These are phyloP conservation scores for Nothomitra cinnamomea DNA, from an alignment of 2,329 filamentous ascomycete species.

Conservation along the genomic window DNA sequence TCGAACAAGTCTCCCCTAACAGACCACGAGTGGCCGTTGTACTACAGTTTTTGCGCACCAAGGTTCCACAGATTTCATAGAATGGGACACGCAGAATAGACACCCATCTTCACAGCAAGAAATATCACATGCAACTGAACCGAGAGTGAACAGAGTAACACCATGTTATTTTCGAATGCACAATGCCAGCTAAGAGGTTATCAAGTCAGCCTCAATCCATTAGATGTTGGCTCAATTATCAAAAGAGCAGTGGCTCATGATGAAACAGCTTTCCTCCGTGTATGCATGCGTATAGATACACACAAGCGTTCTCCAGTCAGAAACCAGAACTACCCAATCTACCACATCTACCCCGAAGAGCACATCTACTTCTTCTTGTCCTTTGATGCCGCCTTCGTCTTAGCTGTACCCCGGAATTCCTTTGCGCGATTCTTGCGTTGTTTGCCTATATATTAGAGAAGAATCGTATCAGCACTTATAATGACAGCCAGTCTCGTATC, in stretches of 20 bases:
- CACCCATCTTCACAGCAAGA: no score
- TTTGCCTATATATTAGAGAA: constrained; percentile 54
- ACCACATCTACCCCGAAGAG: not conserved
- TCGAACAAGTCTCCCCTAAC: no score
- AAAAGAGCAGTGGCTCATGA: not conserved
- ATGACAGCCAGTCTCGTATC: constrained; percentile 9
- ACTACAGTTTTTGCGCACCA: no score
- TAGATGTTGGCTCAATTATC: not conserved
- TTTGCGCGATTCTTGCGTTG: constrained; percentile 99
- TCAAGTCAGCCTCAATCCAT: not conserved
- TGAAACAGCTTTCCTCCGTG: not conserved
- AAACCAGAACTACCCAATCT: not conserved
- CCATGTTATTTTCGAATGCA: not conserved
- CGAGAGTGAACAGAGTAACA: not conserved
- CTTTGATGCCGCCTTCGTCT: constrained; percentile 98
- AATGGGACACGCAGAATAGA: no score
- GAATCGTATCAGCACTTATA: not conserved
- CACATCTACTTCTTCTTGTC: constrained; percentile 55
- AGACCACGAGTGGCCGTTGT: no score
- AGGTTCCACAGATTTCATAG: no score
- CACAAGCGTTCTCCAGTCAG: not conserved
- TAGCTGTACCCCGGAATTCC: constrained; percentile 93
- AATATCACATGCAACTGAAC: not conserved
- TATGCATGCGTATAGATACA: constrained; percentile 3
- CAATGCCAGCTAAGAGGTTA: not conserved